Evolutionary conservation across 1,284 basidiomycete species (phyloP).

Genomic region (Trametes versicolor): DNA sequence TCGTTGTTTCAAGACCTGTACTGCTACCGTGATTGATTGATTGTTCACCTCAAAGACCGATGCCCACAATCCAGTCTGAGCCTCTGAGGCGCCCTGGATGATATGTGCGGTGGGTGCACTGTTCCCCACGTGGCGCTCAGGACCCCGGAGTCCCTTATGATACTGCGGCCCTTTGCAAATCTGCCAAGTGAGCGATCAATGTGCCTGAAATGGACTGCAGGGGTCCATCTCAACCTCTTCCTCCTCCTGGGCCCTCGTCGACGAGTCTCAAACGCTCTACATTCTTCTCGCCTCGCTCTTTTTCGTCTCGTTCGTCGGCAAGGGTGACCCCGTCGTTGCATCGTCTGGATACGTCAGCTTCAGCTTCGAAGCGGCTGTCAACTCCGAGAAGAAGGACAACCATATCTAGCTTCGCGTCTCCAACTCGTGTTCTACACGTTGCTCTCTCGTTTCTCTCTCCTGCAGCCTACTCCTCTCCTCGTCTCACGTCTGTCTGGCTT

Average conservation of each 20-base stretch:
- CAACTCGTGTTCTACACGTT: slow-evolving; percentile 82
- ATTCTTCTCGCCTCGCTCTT: neutral
- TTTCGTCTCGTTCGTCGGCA: neutral
- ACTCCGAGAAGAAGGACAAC: slow-evolving; percentile 31
- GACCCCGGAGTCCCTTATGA: neutral
- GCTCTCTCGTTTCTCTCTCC: slow-evolving; percentile 54
- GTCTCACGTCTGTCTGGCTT: slow-evolving; percentile 31
- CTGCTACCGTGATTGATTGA: too few relatives aligned
- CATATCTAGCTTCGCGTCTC: slow-evolving; percentile 31
- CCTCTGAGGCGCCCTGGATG: too few relatives aligned
- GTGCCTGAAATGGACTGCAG: neutral
- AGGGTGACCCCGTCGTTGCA: neutral
- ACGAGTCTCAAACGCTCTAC: too few relatives aligned
- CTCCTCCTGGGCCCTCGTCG: too few relatives aligned
- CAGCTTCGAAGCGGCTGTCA: slow-evolving; percentile 28
- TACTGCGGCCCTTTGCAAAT: neutral
- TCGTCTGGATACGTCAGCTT: slow-evolving; percentile 16
- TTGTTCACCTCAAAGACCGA: too few relatives aligned
- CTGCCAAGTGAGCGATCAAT: neutral
- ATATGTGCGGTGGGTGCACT: too few relatives aligned
- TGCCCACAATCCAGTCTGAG: too few relatives aligned
- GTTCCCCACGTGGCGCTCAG: too few relatives aligned
- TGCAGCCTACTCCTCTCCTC: slow-evolving; percentile 30
- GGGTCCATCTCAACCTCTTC: too few relatives aligned
- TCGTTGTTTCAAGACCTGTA: too few relatives aligned